Base-by-base conservation (phyloP, 768 basidiomycete species). In the Favolaschia claudopus region DNA sequence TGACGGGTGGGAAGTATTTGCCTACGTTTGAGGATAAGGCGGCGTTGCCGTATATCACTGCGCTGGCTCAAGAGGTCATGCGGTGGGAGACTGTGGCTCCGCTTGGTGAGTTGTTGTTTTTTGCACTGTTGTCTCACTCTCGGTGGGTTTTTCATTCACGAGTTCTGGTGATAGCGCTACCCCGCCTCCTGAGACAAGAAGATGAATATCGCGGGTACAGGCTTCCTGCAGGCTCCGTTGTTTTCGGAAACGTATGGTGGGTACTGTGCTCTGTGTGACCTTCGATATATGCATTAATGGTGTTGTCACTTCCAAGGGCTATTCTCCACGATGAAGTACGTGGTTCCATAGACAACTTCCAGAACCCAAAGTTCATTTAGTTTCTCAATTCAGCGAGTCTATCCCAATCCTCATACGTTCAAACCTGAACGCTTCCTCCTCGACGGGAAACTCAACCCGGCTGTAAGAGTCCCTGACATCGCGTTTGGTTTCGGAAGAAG, bases 351-450 rank as follows among this genome's bases (percentile, higher is more conserved):
- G 24, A 31, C 29, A n/a, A 13, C n/a, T 7, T 22, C 9, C 9
- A 28, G 2, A 22, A 15, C 14, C n/a, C 51, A 13, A 19, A 7
- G 13, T 12, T 12, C n/a, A 4, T 19, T n/a, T 3, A 28, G 6
- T n/a, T n/a, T n/a, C n/a, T 43, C 8, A 9, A 22, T 3, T 6
- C 34, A 70, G 44, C 48, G 55, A 24, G 58, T 61, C 5, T 81
- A 79, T 44, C 72, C 74, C 5, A 62, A 75, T n/a, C 76, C 78
- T 20, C 62, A 68, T 9, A 53, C 67, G 14, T 80, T 80, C 61
- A 62, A 55, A 0, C 79, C 78, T 13, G 77, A 78, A 42, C 68
- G 79, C 22, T 81, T 74, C 53, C 59, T 76, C n/a, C 60, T 54
- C n/a, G 60, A 70, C 45, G 68, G 67, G 13, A 40, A 54, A 32